Conservation (phyloP, 768 basidiomycete genomes). For the Pisolithus marmoratus region DNA sequence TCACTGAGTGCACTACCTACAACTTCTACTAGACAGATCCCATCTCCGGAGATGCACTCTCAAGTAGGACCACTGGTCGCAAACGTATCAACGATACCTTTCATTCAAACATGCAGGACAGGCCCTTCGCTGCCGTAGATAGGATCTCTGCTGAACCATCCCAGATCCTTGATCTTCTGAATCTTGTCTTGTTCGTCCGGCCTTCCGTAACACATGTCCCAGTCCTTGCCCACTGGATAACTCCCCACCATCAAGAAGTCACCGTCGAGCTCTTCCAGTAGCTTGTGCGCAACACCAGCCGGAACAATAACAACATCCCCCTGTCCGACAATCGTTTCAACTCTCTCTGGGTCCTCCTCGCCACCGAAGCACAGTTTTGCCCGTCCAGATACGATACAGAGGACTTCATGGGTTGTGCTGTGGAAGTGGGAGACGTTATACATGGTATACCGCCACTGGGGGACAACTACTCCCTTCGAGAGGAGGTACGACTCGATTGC, state of each 20-base stretch:
- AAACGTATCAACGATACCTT: too few relatives aligned
- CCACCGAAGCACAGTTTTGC: slow-evolving; percentile 39
- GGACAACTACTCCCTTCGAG: slow-evolving; percentile 28
- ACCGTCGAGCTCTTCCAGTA: slow-evolving; percentile 25
- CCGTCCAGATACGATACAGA: slow-evolving; percentile 29
- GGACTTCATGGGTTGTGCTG: slow-evolving; percentile 38
- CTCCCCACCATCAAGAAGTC: slow-evolving; percentile 37
- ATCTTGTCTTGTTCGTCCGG: slow-evolving; percentile 23
- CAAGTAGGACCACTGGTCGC: too few relatives aligned
- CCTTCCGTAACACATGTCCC: slow-evolving; percentile 38
- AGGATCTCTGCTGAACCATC: slow-evolving; percentile 37
- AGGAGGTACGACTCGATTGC: slow-evolving; percentile 31
- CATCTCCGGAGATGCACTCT: too few relatives aligned
- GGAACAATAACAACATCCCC: slow-evolving; percentile 39
- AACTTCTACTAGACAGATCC: too few relatives aligned
- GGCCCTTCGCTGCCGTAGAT: slow-evolving; percentile 36
- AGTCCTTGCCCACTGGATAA: slow-evolving; percentile 31
- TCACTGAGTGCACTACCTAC: too few relatives aligned
- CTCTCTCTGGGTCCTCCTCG: slow-evolving; percentile 26
- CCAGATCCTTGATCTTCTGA: slow-evolving; percentile 24
- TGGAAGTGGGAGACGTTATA: slow-evolving; percentile 38
- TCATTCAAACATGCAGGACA: slow-evolving; percentile 16
- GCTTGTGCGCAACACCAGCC: slow-evolving; percentile 36
- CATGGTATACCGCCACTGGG: slow-evolving; percentile 40
- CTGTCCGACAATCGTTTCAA: slow-evolving; percentile 25